Evolutionary conservation across 176 grass and related monocot genomes (phyloP).

Genomic region (Carex myosuroides): DNA sequence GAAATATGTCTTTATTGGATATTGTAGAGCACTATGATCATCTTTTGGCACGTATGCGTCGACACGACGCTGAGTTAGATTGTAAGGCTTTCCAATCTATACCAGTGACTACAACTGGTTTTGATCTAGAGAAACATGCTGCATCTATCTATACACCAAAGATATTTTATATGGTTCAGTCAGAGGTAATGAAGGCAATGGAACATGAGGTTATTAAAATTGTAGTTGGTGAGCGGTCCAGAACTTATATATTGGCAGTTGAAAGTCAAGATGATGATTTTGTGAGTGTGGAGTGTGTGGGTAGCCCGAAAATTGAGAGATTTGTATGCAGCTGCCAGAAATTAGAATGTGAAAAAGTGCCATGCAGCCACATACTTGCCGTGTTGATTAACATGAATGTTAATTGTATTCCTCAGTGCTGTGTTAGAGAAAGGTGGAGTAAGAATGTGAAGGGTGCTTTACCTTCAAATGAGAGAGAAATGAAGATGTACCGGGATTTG

Average conservation of each 20-base stretch:
- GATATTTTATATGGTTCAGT: constrained; percentile 12
- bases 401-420: constrained; percentile 12
- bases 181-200: not conserved
- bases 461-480: not conserved
- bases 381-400: constrained; percentile 15
- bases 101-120: not conserved
- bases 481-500: not conserved
- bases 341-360: not conserved
- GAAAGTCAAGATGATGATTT: not conserved
- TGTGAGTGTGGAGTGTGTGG: not conserved
- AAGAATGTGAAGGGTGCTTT: not conserved
- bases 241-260: not conserved
- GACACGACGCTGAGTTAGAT: constrained; percentile 19
- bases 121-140: constrained; percentile 2
- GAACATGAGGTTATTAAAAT: constrained; percentile 13
- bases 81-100: not conserved
- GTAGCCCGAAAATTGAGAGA: constrained; percentile 9
- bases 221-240: not conserved
- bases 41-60: not conserved
- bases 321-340: constrained; percentile 6
- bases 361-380: constrained; percentile 1
- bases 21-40: constrained; percentile 21
- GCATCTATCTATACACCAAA: constrained; percentile 13
- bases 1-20: constrained; percentile 11
- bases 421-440: not conserved